Percentiles rank a stretch among this genome's conserved stretches.
Conservation (phyloP, 2,329 filamentous ascomycete genomes). For the Colletotrichum ledebouriae region DNA sequence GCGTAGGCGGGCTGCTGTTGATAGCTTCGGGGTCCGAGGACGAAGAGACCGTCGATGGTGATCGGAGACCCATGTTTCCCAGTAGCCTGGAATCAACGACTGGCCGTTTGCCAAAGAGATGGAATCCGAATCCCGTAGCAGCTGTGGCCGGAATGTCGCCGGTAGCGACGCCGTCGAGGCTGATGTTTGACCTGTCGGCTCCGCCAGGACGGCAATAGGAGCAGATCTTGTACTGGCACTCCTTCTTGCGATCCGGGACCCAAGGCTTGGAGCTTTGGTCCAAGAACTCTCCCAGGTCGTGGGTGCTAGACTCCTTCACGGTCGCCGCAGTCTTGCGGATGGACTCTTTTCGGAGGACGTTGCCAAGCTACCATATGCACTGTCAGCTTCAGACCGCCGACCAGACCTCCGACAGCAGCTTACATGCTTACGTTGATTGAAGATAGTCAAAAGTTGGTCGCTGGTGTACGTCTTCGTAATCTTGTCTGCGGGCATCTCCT, state of each 20-base stretch:
- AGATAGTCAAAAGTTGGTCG: slow-evolving; percentile 60
- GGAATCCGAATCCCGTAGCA: slow-evolving; percentile 67
- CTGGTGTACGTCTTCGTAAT: slow-evolving; percentile 59
- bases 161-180: slow-evolving; percentile 62
- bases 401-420: slow-evolving; percentile 28
- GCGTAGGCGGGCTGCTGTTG: neutral
- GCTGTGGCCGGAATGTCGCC: slow-evolving; percentile 64
- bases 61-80: slow-evolving; percentile 46
- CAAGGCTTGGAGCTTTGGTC: slow-evolving; percentile 50
- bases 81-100: slow-evolving; percentile 53
- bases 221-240: slow-evolving; percentile 67
- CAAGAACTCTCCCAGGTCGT: slow-evolving; percentile 19
- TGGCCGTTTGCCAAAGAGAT: slow-evolving; percentile 58
- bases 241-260: slow-evolving; percentile 53
- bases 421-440: slow-evolving; percentile 66
- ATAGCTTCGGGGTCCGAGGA: neutral
- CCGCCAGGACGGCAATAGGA: slow-evolving; percentile 61
- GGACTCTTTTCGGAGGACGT: slow-evolving; percentile 33
- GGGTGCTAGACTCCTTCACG: slow-evolving; percentile 9
- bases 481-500: slow-evolving; percentile 58
- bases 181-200: slow-evolving; percentile 61
- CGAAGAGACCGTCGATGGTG: neutral
- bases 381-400: neutral
- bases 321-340: slow-evolving; percentile 18
- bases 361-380: slow-evolving; percentile 12